Conservation (phyloP, 1,139 yeast genomes). For the Blastobotrys persicus region DNA sequence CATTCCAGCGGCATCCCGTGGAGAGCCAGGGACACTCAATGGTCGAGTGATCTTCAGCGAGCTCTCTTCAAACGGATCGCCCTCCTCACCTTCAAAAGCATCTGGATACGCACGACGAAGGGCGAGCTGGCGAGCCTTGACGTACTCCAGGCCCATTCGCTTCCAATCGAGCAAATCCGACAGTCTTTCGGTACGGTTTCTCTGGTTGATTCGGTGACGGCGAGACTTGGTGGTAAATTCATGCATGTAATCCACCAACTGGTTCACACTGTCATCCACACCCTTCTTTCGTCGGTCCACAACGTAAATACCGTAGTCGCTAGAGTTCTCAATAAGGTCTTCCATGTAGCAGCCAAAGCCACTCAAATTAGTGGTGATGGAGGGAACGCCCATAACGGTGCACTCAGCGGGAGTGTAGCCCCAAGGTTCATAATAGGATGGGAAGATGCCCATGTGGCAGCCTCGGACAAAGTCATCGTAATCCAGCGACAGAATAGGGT, state of each 20-base stretch:
- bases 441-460: slow-evolving; percentile 97
- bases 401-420: slow-evolving; percentile 99
- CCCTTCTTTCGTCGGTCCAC: slow-evolving; percentile 93
- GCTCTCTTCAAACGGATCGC: slow-evolving; percentile 38
- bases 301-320: slow-evolving; percentile 94
- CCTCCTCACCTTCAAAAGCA: slow-evolving; percentile 49
- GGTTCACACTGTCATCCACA: slow-evolving; percentile 91
- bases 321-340: slow-evolving; percentile 89
- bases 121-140: slow-evolving; percentile 90
- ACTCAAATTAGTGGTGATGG: slow-evolving; percentile 93
- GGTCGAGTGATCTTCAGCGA: slow-evolving; percentile 84
- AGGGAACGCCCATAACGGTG: slow-evolving; percentile 99
- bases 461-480: slow-evolving; percentile 98
- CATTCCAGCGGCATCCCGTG: slow-evolving; percentile 56
- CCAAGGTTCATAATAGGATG: slow-evolving; percentile 99
- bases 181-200: slow-evolving; percentile 93
- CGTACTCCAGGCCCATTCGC: slow-evolving; percentile 95
- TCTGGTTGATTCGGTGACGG: slow-evolving; percentile 96
- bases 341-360: slow-evolving; percentile 99
- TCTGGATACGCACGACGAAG: slow-evolving; percentile 93
- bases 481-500: slow-evolving; percentile 89
- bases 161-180: slow-evolving; percentile 95
- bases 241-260: slow-evolving; percentile 84
- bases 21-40: slow-evolving; percentile 93
- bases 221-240: slow-evolving; percentile 85